Evolutionary conservation across 495 filamentous ascomycete species (phyloP).

Genomic region (Penicillium parvum): DNA sequence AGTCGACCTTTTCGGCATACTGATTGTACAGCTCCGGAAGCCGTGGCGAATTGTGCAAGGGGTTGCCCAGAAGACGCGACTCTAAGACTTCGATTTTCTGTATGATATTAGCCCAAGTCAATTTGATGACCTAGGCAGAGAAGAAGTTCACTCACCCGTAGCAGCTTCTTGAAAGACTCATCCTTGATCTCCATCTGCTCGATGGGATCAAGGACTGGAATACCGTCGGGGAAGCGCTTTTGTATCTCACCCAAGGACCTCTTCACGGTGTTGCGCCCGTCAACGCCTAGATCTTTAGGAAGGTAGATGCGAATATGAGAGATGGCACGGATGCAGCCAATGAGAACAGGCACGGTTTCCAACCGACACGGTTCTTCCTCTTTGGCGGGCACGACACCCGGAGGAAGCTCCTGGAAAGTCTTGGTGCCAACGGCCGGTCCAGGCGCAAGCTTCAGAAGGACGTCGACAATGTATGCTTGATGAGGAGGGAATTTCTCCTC

Average conservation of each 20-base stretch:
- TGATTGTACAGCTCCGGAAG: constrained; percentile 76
- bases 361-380: constrained; percentile 67
- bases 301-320: constrained; percentile 74
- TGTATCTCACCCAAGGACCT: constrained; percentile 70
- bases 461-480: constrained; percentile 74
- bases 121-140: background rate
- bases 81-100: constrained; percentile 95
- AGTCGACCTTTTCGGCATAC: constrained; percentile 74
- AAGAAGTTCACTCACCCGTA: constrained; percentile 53
- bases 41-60: constrained; percentile 82
- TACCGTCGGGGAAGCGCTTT: constrained; percentile 85
- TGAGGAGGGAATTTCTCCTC: constrained; percentile 64
- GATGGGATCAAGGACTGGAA: constrained; percentile 83
- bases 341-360: constrained; percentile 79
- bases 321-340: constrained; percentile 77
- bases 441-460: constrained; percentile 67
- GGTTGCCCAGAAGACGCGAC: constrained; percentile 80
- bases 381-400: constrained; percentile 56
- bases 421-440: constrained; percentile 55
- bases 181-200: constrained; percentile 93
- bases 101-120: constrained; percentile 5
- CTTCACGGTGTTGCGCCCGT: constrained; percentile 60
- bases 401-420: constrained; percentile 56
- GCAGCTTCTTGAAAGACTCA: constrained; percentile 84
- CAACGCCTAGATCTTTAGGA: constrained; percentile 62